Evolutionary conservation across 2,329 filamentous ascomycete genomes (phyloP).

Genomic region (Ceratocystis harringtonii): DNA sequence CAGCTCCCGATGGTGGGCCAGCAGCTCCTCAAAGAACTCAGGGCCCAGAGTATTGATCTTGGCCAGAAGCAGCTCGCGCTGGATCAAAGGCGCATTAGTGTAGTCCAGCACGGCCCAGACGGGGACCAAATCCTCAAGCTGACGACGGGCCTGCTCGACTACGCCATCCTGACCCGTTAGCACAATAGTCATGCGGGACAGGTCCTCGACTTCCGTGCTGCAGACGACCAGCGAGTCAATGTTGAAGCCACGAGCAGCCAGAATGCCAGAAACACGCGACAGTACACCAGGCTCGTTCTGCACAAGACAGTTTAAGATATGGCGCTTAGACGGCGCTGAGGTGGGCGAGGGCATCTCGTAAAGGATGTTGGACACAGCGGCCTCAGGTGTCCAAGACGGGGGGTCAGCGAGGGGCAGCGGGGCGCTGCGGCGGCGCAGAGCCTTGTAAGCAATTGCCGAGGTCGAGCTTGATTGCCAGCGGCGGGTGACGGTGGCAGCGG

Average conservation of each 20-base stretch:
- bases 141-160: slow-evolving; percentile 87
- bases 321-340: slow-evolving; percentile 71
- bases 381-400: slow-evolving; percentile 73
- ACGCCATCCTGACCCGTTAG: slow-evolving; percentile 91
- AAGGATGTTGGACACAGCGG: slow-evolving; percentile 93
- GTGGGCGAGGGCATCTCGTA: slow-evolving; percentile 92
- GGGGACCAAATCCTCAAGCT: slow-evolving; percentile 90
- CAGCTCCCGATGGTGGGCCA: slow-evolving; percentile 91
- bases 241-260: slow-evolving; percentile 94
- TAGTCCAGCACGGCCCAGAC: slow-evolving; percentile 98
- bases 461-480: slow-evolving; percentile 50
- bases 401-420: slow-evolving; percentile 67
- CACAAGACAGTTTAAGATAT: slow-evolving; percentile 94
- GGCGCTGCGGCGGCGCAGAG: slow-evolving; percentile 76
- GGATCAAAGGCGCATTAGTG: slow-evolving; percentile 78
- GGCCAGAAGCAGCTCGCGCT: slow-evolving; percentile 85
- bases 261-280: slow-evolving; percentile 87
- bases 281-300: slow-evolving; percentile 98
- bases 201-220: slow-evolving; percentile 90
- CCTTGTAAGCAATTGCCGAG: slow-evolving; percentile 92
- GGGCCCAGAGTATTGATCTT: slow-evolving; percentile 95
- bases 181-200: slow-evolving; percentile 98
- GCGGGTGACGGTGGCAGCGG: slow-evolving; percentile 19
- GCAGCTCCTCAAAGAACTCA: slow-evolving; percentile 94
- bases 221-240: slow-evolving; percentile 97